These are phyloP conservation scores for Pythium angustatum DNA, from an alignment of 352 stramenopile genomes.

Conservation along the genomic window DNA sequence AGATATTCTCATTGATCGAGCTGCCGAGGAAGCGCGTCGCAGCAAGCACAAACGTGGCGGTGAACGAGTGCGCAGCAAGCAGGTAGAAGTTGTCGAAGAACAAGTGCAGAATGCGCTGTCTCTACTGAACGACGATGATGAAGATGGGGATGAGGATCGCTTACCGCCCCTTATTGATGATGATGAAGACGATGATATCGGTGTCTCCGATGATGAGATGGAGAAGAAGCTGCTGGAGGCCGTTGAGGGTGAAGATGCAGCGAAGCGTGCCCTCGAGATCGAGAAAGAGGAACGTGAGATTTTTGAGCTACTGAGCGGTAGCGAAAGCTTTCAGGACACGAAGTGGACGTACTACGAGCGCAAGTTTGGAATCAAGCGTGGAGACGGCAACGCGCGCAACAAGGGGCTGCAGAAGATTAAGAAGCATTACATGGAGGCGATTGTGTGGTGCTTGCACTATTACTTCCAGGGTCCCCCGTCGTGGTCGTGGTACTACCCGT, in stretches of 20 bases:
- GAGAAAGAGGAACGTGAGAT: conserved; percentile 52
- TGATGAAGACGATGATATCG: conserved; percentile 48
- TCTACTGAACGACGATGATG: conserved; percentile 43
- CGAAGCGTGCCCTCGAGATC: conserved; percentile 43
- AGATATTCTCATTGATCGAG: conserved; percentile 89
- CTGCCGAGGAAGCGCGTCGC: conserved; percentile 47
- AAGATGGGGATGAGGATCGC: conserved; percentile 32
- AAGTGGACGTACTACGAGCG: conserved; percentile 87
- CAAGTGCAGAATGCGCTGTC: conserved; percentile 51
- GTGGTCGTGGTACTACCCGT: conserved; percentile 99
- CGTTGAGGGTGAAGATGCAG: conserved; percentile 51
- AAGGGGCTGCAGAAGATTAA: conserved; percentile 61
- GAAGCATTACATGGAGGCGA: conserved; percentile 74
- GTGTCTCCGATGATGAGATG: conserved; percentile 26
- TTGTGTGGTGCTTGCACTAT: conserved; percentile 81
- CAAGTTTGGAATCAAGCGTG: conserved; percentile 70
- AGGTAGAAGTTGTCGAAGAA: conserved; percentile 44
- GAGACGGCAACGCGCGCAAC: conserved; percentile 61
- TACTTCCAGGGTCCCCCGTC: conserved; percentile 93
- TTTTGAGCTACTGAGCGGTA: conserved; percentile 52
- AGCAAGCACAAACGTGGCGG: conserved; percentile 39
- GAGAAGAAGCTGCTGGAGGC: conserved; percentile 61
- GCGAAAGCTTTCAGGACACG: conserved; percentile 76
- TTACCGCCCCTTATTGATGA: conserved; percentile 41
- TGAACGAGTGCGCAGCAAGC: conserved; percentile 21